Evolutionary conservation across 768 basidiomycete species (phyloP), one percentile per base, ranked within the genome.

Genomic region (Amanita inopinata): DNA sequence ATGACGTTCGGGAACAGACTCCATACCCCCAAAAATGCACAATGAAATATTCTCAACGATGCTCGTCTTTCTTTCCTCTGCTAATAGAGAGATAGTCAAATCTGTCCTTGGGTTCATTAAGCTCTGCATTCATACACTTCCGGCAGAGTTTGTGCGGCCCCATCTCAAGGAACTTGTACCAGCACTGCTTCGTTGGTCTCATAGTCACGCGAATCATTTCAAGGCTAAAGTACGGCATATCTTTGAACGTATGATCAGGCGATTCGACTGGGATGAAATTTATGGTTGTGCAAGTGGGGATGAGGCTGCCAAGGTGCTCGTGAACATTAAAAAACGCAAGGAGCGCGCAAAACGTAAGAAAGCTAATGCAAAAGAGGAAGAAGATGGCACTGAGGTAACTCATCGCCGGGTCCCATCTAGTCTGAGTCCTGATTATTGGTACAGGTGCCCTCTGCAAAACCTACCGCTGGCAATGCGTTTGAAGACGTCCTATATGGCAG

Each of bases 171-270:
- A 69, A 17, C 70, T 98, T 17, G 87, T 98, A 0, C 87, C 90
- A 0, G 84, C 82, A 0, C 71, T 99, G 9, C 67, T 98, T 24
- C 71, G 70, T 34, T 94, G 96, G 91, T 89, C 90, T 4, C 91
- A 96, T 56, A 93, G 97, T 56, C 94, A 98, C 64, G 94, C 94
- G 59, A 98, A 98, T 54, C 96, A 97, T 57, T 98, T 99, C 78
- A 98, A 98, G 61, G 69, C 75, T 38, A 97, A 97, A 66, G 91
- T 96, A 17, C 80, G 90, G 33, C 93, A 98, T 60, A 92, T 98
- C 50, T 93, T 98, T 53, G 94, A 98, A 66, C 78, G 94, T 35
- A 81, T 97, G 76, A 73, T 98, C 50, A 69, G 94, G 48, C 75
- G 91, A 48, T 96, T 96, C 55, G 83, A 80, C 0, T 96, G 78